Base-by-base conservation (phyloP, 495 filamentous ascomycete species). In the Xylaria longipes region DNA sequence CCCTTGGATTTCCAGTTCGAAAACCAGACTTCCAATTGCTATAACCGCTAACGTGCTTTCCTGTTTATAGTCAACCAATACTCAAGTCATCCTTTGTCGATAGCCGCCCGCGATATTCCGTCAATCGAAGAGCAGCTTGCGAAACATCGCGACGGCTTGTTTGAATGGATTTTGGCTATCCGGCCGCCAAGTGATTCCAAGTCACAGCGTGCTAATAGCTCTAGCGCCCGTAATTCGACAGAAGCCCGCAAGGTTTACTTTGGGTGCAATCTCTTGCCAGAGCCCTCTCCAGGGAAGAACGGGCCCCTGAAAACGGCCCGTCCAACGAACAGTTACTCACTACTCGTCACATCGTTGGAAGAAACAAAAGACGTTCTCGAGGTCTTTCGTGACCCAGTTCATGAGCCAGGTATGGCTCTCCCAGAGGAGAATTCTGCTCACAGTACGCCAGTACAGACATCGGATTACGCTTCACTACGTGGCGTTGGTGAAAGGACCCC, bases 81-180 rank as follows among this genome's bases (percentile, higher is more conserved):
- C 39, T 68, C 73, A 15, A 61, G 60, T 63, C 76, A 78, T 54
- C 71, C 79, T 33, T 76, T 87, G 27, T 72, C 78, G 7, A 62
- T 74, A 63, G 80, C 81, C 57, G 76, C 77, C 65, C 77, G 71
- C 61, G 73, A 77, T 35, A 73, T 83, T 58, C 75, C 80, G 31
- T 76, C 76, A 68, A 77, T 77, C 68, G 66, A 79, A 56, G 79
- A 83, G 73, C 80, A 86, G 69, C 58, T 86, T 64, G 74, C 78
- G 62, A 85, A 85, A 74, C 84, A 86, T 77, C 81, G 83, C 72
- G 80, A 82, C 80, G 84, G 86, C 81, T 82, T 84, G 77, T 88
- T 82, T 73, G 81, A 85, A 65, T 85, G 82, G 77, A 73, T 86
- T 63, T 71, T 86, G 54, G 78, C 83, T 60, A 71, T 84, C 45